Conservation (phyloP, 2,329 filamentous ascomycete genomes). For the Epichloe hybrida region DNA sequence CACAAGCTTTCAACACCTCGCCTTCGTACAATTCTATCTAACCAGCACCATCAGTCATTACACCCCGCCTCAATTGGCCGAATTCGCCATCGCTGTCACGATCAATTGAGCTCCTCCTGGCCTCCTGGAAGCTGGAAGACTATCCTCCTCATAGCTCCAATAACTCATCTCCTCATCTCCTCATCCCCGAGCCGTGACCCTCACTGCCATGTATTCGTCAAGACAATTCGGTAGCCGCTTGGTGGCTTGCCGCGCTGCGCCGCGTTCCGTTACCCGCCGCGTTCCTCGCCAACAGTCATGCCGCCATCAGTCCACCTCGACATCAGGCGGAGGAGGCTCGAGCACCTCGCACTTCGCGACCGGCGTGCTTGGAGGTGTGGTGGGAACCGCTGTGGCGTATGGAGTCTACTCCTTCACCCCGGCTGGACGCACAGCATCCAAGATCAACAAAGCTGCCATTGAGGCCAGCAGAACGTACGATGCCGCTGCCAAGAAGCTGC, state of each 20-base stretch:
- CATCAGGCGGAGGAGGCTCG: conserved; percentile 10
- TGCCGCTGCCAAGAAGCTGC: conserved; percentile 44
- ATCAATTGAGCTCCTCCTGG: not conserved
- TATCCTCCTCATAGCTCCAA: too few relatives aligned
- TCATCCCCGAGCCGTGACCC: not conserved
- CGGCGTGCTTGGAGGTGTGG: conserved; percentile 30
- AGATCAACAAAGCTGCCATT: conserved; percentile 33
- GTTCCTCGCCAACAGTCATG: conserved; percentile 11
- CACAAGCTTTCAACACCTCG: too few relatives aligned
- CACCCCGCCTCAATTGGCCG: not conserved
- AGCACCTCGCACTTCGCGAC: conserved; percentile 22
- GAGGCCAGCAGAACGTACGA: conserved; percentile 49
- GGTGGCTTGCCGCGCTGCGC: conserved; percentile 13
- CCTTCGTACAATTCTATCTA: too few relatives aligned
- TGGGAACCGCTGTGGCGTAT: conserved; percentile 28
- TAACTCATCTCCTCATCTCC: not conserved
- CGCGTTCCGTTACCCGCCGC: conserved; percentile 12
- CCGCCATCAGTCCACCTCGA: conserved; percentile 29
- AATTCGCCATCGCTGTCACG: not conserved
- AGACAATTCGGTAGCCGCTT: conserved; percentile 15
- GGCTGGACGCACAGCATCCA: conserved; percentile 25
- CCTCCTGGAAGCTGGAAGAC: too few relatives aligned
- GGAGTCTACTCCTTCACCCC: conserved; percentile 31
- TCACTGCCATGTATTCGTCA: conserved; percentile 16
- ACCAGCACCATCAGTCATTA: not conserved